Evolutionary conservation across 345 rosid species (phyloP), one percentile per base, ranked within the genome.

Genomic region (Iberis pinnata): DNA sequence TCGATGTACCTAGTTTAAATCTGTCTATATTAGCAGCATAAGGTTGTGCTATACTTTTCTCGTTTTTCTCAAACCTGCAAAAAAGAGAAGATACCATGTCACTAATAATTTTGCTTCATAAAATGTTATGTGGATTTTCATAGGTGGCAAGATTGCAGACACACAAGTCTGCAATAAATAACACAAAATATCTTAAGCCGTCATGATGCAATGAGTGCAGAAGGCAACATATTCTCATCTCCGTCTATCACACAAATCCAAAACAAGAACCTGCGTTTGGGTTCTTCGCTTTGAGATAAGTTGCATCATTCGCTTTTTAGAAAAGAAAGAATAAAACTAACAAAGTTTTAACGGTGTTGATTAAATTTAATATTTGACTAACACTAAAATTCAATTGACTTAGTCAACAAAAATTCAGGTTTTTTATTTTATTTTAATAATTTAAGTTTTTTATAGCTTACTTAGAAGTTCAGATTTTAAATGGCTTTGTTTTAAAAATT

Each of bases 91-190:
- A n/a, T n/a, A n/a, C 55, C 67, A 49, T 26, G 15, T n/a, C 5
- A 12, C 18, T 43, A 18, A 48, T 43, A 13, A 6, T 4, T 3
- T 48, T 16, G 26, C 54, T 10, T 53, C 37, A 20, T 24, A 32
- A 4, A 16, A 5, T 15, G 29, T 7, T 9, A n/a, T 24, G 35
- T 14, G 24, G 42, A 37, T 38, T 47, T 12, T 38, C 41, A 29
- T 3, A 29, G 97, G 95, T 50, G 97, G 97, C n/a, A 89, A 72
- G 49, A 89, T 82, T 22, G 94, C 72, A 47, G 97, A 94, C 12
- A 46, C 76, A 46, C 95, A 86, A 8, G 97, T 89, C 97, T 89
- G 78, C 31, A 60, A 56, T 27, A 61, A 65, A 60, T 36, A 68
- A 42, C 46, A 60, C 33, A 46, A 38, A 11, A 15, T 43, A 44